phyloP scores from a whole-genome alignment of 1,284 basidiomycete genomes.

The Ceratobasidium sp. region DNA sequence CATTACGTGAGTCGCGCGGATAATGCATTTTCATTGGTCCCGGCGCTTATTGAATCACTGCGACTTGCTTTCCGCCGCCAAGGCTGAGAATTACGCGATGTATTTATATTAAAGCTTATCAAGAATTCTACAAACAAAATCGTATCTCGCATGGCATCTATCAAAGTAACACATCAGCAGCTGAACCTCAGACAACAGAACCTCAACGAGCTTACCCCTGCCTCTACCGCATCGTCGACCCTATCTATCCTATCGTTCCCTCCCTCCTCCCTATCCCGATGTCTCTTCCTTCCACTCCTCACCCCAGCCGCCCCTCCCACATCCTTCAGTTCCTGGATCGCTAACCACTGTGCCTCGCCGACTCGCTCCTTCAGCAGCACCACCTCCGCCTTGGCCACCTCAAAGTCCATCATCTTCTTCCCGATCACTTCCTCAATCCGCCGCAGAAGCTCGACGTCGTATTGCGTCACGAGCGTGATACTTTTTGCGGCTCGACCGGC shows the following conservation, averaged over 20 bases:
- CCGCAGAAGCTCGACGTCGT: constrained; percentile 96
- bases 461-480: constrained; percentile 96
- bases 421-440: constrained; percentile 92
- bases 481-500: constrained; percentile 95
- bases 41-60: no score
- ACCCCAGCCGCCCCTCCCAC: constrained; percentile 61
- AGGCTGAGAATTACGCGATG: no score
- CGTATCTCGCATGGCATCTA: no score
- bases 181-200: background rate
- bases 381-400: constrained; percentile 90
- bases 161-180: background rate
- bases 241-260: constrained; percentile 77
- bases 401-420: constrained; percentile 93
- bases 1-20: no score
- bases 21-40: no score
- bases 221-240: constrained; percentile 87
- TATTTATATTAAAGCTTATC: no score
- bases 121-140: no score
- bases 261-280: constrained; percentile 62
- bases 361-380: constrained; percentile 90
- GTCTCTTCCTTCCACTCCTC: constrained; percentile 64
- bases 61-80: no score
- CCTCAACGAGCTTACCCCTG: constrained; percentile 61
- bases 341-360: constrained; percentile 86
- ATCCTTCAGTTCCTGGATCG: constrained; percentile 79